phyloP scores from a whole-genome alignment of 306 rosid species.

The Oxytropis ochrocephala region DNA sequence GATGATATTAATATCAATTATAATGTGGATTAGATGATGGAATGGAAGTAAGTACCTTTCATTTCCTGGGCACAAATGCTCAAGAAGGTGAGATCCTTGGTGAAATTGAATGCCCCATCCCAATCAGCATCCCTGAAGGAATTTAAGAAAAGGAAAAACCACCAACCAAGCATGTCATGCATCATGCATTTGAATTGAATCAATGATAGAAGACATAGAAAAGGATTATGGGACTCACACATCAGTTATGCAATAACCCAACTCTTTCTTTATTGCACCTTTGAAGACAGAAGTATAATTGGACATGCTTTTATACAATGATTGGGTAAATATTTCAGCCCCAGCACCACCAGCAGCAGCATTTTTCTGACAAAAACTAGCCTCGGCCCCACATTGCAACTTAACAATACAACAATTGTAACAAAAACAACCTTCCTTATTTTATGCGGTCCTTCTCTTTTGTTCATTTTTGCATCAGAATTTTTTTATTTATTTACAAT shows the following conservation, averaged over 20 bases:
- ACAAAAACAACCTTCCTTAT: constrained; percentile 19
- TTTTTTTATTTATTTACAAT: constrained; percentile 14
- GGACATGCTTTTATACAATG: constrained; percentile 34
- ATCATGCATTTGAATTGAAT: neutral
- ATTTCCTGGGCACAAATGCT: constrained; percentile 42
- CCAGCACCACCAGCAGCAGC: constrained; percentile 28
- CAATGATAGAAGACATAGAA: neutral
- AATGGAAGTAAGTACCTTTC: constrained; percentile 46
- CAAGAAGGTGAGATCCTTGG: constrained; percentile 49
- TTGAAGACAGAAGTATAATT: constrained; percentile 59
- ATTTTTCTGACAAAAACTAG: constrained; percentile 25
- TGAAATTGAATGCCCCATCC: constrained; percentile 84
- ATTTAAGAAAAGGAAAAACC: neutral
- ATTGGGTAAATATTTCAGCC: constrained; percentile 30
- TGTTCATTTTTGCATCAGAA: constrained; percentile 27
- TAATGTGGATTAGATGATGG: neutral
- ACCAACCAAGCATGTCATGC: neutral
- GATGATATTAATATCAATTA: too few species aligned
- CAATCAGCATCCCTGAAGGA: constrained; percentile 68
- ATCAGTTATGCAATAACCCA: constrained; percentile 68
- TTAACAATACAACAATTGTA: constrained; percentile 24
- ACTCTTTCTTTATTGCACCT: constrained; percentile 37
- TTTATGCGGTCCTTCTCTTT: constrained; percentile 1
- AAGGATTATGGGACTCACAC: constrained; percentile 37
- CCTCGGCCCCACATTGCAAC: constrained; percentile 6